These are phyloP conservation scores for Aspergillus conjunctus DNA, from an alignment of 495 filamentous ascomycete species.

Conservation along the genomic window DNA sequence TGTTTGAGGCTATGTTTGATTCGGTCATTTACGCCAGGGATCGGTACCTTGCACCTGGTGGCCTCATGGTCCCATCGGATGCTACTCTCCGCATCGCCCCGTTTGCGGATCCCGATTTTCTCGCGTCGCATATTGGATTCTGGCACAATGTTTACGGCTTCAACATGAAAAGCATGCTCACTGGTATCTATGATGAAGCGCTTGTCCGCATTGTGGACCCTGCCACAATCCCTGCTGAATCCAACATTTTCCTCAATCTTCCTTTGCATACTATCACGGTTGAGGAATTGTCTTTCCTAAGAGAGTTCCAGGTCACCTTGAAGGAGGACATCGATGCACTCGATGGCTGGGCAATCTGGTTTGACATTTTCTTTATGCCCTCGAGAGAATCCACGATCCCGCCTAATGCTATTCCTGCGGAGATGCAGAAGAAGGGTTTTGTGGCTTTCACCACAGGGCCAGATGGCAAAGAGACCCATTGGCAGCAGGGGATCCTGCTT, in stretches of 20 bases:
- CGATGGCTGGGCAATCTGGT: conserved; percentile 65
- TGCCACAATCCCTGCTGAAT: conserved; percentile 48
- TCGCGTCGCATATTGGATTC: conserved; percentile 61
- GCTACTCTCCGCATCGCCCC: conserved; percentile 84
- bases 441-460: conserved; percentile 59
- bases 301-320: conserved; percentile 56
- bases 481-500: conserved; percentile 52
- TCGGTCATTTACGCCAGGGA: conserved; percentile 89
- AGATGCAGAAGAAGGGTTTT: conserved; percentile 49
- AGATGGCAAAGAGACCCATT: conserved; percentile 54
- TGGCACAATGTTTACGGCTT: conserved; percentile 70
- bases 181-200: conserved; percentile 61
- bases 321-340: conserved; percentile 57
- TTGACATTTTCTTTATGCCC: conserved; percentile 65
- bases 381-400: conserved; percentile 46
- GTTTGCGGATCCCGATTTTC: conserved; percentile 83
- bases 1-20: conserved; percentile 95
- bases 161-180: conserved; percentile 58
- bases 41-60: conserved; percentile 72
- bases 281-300: conserved; percentile 59
- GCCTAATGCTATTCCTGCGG: conserved; percentile 43
- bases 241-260: conserved; percentile 56
- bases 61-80: conserved; percentile 90
- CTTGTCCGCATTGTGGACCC: conserved; percentile 51
- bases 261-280: conserved; percentile 58